phyloP scores from a whole-genome alignment of 1,139 yeast genomes.

The Diutina ranongensis region DNA sequence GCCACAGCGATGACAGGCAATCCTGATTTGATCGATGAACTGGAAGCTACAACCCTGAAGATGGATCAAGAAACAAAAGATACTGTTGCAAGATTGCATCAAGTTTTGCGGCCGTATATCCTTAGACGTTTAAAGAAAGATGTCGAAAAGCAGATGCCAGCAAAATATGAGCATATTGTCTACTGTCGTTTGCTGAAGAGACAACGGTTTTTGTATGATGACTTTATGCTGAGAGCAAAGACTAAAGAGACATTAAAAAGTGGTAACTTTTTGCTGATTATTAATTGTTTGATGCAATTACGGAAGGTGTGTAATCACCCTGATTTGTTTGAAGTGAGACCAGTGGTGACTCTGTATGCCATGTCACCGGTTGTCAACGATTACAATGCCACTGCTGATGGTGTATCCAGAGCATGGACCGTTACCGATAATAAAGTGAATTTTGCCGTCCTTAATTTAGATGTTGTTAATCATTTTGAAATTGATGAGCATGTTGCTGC shows the following conservation, averaged over 20 bases:
- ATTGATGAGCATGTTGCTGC: constrained; percentile 38
- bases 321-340: constrained; percentile 90
- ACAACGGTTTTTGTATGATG: constrained; percentile 87
- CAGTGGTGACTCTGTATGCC: constrained; percentile 83
- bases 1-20: constrained; percentile 35
- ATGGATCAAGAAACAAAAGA: constrained; percentile 61
- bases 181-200: constrained; percentile 88
- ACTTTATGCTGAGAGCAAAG: constrained; percentile 94
- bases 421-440: constrained; percentile 25
- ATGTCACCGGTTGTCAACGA: constrained; percentile 50
- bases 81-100: constrained; percentile 84
- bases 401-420: constrained; percentile 29
- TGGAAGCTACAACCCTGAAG: constrained; percentile 20
- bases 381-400: constrained; percentile 32
- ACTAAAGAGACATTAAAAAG: constrained; percentile 89
- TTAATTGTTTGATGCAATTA: constrained; percentile 94
- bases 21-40: constrained; percentile 35
- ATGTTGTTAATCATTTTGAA: constrained; percentile 38
- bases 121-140: constrained; percentile 88
- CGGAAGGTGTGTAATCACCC: constrained; percentile 98
- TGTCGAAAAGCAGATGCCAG: constrained; percentile 99
- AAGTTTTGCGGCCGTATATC: constrained; percentile 84
- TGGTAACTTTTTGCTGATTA: constrained; percentile 89
- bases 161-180: constrained; percentile 88
- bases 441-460: constrained; percentile 49